Evolutionary conservation across 1,139 yeast genomes (phyloP).

Genomic region (Debaryomyces fabryi): DNA sequence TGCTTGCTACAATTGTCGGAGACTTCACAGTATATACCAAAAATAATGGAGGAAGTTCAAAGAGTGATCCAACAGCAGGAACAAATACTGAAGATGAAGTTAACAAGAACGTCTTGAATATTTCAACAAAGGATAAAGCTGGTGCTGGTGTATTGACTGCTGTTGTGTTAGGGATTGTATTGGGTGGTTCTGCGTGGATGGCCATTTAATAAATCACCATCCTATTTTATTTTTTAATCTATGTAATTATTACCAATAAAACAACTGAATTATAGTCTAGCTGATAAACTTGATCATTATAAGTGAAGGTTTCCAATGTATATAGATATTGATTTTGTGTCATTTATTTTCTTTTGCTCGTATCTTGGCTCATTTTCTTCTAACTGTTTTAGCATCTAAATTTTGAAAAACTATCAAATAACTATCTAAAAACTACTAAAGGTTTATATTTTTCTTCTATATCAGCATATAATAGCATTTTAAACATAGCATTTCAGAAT

Average conservation of each 20-base stretch:
- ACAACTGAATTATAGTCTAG: background rate
- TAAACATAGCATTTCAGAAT: constrained; percentile 18
- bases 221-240: background rate
- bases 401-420: background rate
- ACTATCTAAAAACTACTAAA: background rate
- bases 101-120: constrained; percentile 33
- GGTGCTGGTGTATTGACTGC: constrained; percentile 54
- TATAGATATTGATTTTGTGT: background rate
- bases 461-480: background rate
- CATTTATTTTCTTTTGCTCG: background rate
- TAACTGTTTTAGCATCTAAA: no score
- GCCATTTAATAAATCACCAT: constrained; percentile 26
- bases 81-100: constrained; percentile 27
- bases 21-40: constrained; percentile 34
- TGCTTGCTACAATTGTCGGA: constrained; percentile 38
- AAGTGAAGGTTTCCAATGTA: background rate
- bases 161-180: constrained; percentile 36
- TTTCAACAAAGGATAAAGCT: constrained; percentile 45
- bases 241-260: background rate
- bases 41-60: constrained; percentile 49
- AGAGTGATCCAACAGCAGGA: constrained; percentile 53
- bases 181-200: constrained; percentile 52
- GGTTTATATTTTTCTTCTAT: background rate
- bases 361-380: background rate
- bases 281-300: no score